These are phyloP conservation scores for Alternaria sp. DNA, from an alignment of 2,329 filamentous ascomycete genomes.

Conservation along the genomic window DNA sequence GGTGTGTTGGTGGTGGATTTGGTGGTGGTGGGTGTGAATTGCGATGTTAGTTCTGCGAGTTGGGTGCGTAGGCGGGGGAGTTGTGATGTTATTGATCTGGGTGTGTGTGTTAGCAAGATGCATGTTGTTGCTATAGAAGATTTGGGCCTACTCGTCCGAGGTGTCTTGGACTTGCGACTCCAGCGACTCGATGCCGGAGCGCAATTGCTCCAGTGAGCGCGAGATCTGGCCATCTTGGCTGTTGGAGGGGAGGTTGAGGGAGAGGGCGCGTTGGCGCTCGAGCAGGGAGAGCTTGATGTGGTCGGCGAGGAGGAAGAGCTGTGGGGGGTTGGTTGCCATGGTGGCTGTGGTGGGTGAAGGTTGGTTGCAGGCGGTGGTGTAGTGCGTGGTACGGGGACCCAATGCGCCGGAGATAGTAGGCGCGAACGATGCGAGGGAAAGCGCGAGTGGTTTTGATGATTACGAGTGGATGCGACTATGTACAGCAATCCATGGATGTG, in stretches of 20 bases:
- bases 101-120: too few species aligned
- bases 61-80: slow-evolving; percentile 74
- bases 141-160: slow-evolving; percentile 66
- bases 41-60: slow-evolving; percentile 70
- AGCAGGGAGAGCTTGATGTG: slow-evolving; percentile 96
- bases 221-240: slow-evolving; percentile 89
- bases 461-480: not conserved
- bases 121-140: too few species aligned
- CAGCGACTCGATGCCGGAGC: slow-evolving; percentile 76
- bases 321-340: slow-evolving; percentile 62
- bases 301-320: slow-evolving; percentile 91
- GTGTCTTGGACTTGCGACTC: slow-evolving; percentile 67
- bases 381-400: not conserved
- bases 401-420: slow-evolving; percentile 8
- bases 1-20: slow-evolving; percentile 40
- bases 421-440: slow-evolving; percentile 1
- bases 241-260: slow-evolving; percentile 77
- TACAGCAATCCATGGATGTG: not conserved
- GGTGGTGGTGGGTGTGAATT: slow-evolving; percentile 72
- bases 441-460: not conserved
- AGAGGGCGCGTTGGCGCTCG: slow-evolving; percentile 85
- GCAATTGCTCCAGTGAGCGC: slow-evolving; percentile 84
- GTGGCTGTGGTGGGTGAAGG: slow-evolving; percentile 13
- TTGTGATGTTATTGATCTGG: slow-evolving; percentile 57
- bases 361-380: slow-evolving; percentile 1